Evolutionary conservation across 345 rosid species (phyloP), one percentile per base, ranked within the genome.

Genomic region (Moricandia moricandioides): DNA sequence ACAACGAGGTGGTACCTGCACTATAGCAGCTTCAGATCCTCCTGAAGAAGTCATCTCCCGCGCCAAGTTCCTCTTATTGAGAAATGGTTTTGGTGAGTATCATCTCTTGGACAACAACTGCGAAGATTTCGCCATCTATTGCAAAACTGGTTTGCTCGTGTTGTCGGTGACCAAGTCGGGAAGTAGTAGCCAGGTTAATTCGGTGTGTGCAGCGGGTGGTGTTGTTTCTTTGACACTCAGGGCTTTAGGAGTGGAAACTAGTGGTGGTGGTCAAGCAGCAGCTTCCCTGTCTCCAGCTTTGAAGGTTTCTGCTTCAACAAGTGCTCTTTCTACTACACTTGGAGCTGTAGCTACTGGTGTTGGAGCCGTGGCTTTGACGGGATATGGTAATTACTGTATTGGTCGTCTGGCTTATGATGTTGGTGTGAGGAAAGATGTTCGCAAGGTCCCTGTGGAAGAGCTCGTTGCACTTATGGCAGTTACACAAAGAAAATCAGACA

Each of bases 101-200:
- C 13, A 84, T 75, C 67, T 86, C 17, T 88, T 88, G 79, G 85
- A 81, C 59, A 92, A 90, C 74, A 92, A 90, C 67, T 90, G 96
- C 30, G 94, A 90, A 84, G 96, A 90, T 78, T 90, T 90, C 27
- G 96, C 97, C 0, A 82, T 92, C 31, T 90, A 90, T 80, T 92
- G 96, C 27, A 92, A 90, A 70, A 90, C 97, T 0, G 91, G 96
- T 62, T 52, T 86, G 62, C 82, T 86, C 0, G 86, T 84, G 54
- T 62, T 92, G 9, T 58, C 80, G 58, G 82, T 26, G 57, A 73
- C 75, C 35, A 87, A 49, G 88, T 83, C 82, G 11, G 96, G 96
- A 33, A 77, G 88, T 33, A 92, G 96, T 65, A 89, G 96, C 10
- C 94, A 92, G 76, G 96, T 87, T 3, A 68, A 52, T 16, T 62